These are phyloP conservation scores for Xylaria curta DNA, from an alignment of 495 filamentous ascomycete species.

Conservation along the genomic window DNA sequence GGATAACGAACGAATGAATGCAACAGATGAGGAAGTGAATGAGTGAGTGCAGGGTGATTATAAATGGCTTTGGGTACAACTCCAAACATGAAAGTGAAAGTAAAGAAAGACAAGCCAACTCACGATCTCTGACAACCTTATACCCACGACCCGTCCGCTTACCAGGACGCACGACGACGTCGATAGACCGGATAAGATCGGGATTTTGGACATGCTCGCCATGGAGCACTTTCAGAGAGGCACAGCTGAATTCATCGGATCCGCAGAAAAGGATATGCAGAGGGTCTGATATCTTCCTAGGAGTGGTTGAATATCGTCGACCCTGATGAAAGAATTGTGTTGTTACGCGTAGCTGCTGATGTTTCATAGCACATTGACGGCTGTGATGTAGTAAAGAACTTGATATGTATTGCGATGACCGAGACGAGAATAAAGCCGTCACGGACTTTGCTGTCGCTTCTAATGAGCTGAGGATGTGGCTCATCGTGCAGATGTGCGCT, in stretches of 20 bases:
- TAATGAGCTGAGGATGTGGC: neutral
- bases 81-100: slow-evolving; percentile 1
- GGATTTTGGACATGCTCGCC: slow-evolving; percentile 60
- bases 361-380: neutral
- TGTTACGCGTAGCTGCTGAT: neutral
- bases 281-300: slow-evolving; percentile 53
- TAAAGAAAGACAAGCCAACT: slow-evolving; percentile 9
- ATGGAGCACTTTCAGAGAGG: slow-evolving; percentile 75
- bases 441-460: neutral
- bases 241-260: slow-evolving; percentile 88
- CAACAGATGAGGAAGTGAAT: neutral
- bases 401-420: neutral
- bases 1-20: neutral
- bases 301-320: neutral
- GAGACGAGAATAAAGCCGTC: neutral
- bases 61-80: neutral
- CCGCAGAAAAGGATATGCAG: slow-evolving; percentile 95
- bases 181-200: slow-evolving; percentile 74
- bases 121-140: slow-evolving; percentile 74
- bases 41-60: neutral
- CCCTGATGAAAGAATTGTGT: neutral
- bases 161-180: slow-evolving; percentile 81
- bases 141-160: slow-evolving; percentile 77
- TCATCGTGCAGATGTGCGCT: neutral
- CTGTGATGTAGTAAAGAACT: neutral